phyloP scores from a whole-genome alignment of 495 filamentous ascomycete genomes.

The Podospora pseudopauciseta region DNA sequence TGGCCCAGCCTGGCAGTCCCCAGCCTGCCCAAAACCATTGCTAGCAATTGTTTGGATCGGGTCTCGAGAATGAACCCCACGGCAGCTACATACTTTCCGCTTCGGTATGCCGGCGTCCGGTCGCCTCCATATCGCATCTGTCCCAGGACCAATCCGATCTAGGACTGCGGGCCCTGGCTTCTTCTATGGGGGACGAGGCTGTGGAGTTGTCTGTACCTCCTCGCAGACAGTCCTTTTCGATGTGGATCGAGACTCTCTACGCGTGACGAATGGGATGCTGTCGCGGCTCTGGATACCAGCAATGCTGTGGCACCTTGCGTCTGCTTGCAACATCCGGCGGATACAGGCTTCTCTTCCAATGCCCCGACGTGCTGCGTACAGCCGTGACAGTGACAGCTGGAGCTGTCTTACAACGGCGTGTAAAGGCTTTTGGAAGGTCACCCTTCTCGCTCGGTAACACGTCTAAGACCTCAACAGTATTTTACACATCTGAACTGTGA shows the following conservation, averaged over 20 bases:
- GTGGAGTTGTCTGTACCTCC: conserved; percentile 1
- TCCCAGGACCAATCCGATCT: conserved; percentile 17
- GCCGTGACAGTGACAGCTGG: conserved; percentile 14
- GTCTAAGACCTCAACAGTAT: conserved; percentile 1
- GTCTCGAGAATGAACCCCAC: conserved; percentile 18
- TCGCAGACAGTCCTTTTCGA: not conserved
- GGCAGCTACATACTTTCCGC: conserved; percentile 13
- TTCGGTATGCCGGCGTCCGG: conserved; percentile 17
- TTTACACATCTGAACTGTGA: not conserved
- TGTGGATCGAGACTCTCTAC: conserved; percentile 9
- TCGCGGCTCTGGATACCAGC: conserved; percentile 12
- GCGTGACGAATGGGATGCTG: conserved; percentile 12
- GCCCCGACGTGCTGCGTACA: conserved; percentile 15
- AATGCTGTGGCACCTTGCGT: not conserved
- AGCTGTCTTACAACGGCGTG: conserved; percentile 14
- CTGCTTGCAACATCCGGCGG: not conserved
- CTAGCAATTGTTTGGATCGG: conserved; percentile 8
- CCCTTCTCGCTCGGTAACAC: not conserved
- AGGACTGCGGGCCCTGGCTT: not conserved
- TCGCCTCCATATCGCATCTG: conserved; percentile 15
- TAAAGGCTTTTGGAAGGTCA: conserved; percentile 11
- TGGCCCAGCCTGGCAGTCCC: not conserved
- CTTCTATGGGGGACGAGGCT: not conserved
- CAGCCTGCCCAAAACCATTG: conserved; percentile 3
- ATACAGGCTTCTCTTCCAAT: conserved; percentile 12